Conservation (phyloP, 164 flowering plant genomes). For the Buxus sempervirens region DNA sequence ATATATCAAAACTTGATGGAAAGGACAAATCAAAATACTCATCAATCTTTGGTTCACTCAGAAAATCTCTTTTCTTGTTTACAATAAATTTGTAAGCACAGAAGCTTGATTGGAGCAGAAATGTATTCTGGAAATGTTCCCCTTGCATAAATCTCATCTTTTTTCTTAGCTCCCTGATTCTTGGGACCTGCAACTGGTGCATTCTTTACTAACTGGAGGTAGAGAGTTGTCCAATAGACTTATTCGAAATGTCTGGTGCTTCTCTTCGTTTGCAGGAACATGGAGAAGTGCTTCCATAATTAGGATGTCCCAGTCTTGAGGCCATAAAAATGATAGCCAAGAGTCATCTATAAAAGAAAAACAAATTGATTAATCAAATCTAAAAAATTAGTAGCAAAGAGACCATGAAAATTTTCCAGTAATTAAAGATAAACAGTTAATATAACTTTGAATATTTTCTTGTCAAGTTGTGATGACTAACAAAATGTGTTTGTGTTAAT, state of each 20-base stretch:
- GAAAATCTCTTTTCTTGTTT: neutral
- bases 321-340: slow-evolving; percentile 49
- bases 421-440: no score
- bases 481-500: no score
- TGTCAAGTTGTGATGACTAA: no score
- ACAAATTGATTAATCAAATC: slow-evolving; percentile 1
- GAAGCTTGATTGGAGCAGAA: neutral
- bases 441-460: no score
- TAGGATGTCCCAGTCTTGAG: slow-evolving; percentile 75
- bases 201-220: slow-evolving; percentile 35
- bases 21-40: no score
- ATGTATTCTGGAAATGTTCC: neutral
- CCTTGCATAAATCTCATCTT: slow-evolving; percentile 9
- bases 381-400: neutral
- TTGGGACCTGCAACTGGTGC: slow-evolving; percentile 33
- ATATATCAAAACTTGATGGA: no score
- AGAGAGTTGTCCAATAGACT: slow-evolving; percentile 35
- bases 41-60: neutral
- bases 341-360: slow-evolving; percentile 35
- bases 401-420: no score
- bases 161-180: slow-evolving; percentile 27
- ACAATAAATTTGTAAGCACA: neutral
- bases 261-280: slow-evolving; percentile 69
- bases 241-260: slow-evolving; percentile 56
- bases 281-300: slow-evolving; percentile 83